Conservation (phyloP, 164 flowering plant genomes). For the Annona cherimola region DNA sequence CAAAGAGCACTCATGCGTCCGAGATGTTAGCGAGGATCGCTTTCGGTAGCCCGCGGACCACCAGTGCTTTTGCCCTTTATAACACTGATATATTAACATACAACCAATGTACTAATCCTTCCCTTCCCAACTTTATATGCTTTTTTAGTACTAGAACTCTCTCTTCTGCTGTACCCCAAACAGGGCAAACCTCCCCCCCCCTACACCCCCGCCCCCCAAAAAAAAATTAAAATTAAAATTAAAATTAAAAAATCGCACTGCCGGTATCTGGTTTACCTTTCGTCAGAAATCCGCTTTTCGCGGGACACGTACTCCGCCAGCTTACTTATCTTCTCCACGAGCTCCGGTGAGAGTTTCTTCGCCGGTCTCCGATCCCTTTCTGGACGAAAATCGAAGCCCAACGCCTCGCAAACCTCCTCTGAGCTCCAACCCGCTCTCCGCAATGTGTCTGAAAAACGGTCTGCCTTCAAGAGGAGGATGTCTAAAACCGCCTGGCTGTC, state of each 20-base stretch:
- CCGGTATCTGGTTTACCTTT: constrained; percentile 1
- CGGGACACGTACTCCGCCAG: constrained; percentile 72
- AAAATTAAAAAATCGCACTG: neutral
- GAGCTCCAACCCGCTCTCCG: constrained; percentile 93
- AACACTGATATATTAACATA: neutral
- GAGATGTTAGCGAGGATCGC: neutral
- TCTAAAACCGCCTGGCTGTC: constrained; percentile 77
- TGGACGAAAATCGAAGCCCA: constrained; percentile 71
- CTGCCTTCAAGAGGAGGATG: constrained; percentile 67
- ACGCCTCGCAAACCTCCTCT: constrained; percentile 81
- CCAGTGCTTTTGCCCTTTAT: neutral
- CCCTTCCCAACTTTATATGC: constrained; percentile 4
- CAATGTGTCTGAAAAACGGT: constrained; percentile 64
- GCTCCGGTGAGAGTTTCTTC: constrained; percentile 71
- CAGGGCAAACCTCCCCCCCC: neutral
- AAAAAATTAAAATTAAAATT: neutral
- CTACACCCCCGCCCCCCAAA: no score
- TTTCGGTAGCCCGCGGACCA: neutral
- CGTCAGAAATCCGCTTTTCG: constrained; percentile 10
- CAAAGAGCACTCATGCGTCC: no score
- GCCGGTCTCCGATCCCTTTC: constrained; percentile 58
- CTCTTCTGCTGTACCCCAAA: constrained; percentile 13
- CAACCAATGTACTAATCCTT: neutral
- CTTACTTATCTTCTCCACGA: constrained; percentile 63
- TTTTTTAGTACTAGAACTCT: constrained; percentile 26